phyloP scores from a whole-genome alignment of 768 basidiomycete genomes.

The Trametes punicea region DNA sequence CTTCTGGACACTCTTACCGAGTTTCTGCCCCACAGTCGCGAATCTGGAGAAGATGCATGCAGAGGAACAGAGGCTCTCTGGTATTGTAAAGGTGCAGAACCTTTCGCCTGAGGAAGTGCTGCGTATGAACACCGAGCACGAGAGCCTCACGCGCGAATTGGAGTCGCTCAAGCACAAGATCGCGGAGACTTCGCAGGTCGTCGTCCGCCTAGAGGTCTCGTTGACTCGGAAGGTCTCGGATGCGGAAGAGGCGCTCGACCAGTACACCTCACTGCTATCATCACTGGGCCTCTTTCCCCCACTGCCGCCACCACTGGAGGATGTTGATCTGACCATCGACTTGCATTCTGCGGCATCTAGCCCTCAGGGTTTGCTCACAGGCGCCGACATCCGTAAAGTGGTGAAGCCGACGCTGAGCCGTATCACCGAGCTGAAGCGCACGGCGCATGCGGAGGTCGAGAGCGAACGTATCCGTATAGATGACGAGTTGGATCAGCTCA shows the following conservation, averaged over 20 bases:
- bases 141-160: slow-evolving; percentile 66
- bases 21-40: slow-evolving; percentile 39
- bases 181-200: slow-evolving; percentile 63
- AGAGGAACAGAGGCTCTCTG: slow-evolving; percentile 60
- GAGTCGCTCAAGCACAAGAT: slow-evolving; percentile 78
- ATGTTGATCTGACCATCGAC: slow-evolving; percentile 75
- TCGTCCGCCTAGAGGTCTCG: slow-evolving; percentile 81
- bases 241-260: slow-evolving; percentile 78
- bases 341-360: slow-evolving; percentile 76
- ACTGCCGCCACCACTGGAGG: slow-evolving; percentile 64
- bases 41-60: slow-evolving; percentile 60
- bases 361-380: slow-evolving; percentile 62
- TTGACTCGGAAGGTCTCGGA: slow-evolving; percentile 75
- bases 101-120: slow-evolving; percentile 87
- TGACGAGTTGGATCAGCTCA: slow-evolving; percentile 76
- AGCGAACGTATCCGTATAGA: slow-evolving; percentile 79
- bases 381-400: slow-evolving; percentile 65
- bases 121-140: slow-evolving; percentile 88
- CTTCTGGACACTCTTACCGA: not conserved
- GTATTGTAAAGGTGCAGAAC: slow-evolving; percentile 81
- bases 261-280: slow-evolving; percentile 73
- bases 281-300: slow-evolving; percentile 76
- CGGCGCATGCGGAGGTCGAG: slow-evolving; percentile 66
- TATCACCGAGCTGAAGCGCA: slow-evolving; percentile 69
- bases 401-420: slow-evolving; percentile 75